Evolutionary conservation across 148 eudicot species (phyloP).

Genomic region (Rhododendron kiyosumense): DNA sequence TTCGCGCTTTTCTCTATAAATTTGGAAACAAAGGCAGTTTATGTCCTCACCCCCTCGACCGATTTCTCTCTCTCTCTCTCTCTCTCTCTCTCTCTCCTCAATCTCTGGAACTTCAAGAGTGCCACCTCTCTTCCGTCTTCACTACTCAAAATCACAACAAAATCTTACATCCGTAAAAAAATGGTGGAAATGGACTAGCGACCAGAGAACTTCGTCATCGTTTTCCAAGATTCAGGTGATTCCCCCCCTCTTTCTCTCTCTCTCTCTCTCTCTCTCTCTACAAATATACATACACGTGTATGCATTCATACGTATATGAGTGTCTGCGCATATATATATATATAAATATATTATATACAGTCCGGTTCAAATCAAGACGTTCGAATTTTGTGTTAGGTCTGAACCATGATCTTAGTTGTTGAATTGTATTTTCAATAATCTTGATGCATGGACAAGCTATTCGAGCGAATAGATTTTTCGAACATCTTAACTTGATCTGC

Average conservation of each 20-base stretch:
- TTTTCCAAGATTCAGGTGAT: slow-evolving; percentile 6
- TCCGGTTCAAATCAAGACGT: too few relatives aligned
- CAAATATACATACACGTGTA: not conserved
- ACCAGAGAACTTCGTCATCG: not conserved
- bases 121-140: not conserved
- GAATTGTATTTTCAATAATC: too few relatives aligned
- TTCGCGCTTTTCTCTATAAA: slow-evolving; percentile 17
- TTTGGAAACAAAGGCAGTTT: not conserved
- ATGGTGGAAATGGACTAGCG: not conserved
- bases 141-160: not conserved
- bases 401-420: too few relatives aligned
- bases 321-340: not conserved
- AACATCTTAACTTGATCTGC: too few relatives aligned
- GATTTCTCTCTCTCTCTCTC: slow-evolving; percentile 2
- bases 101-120: not conserved
- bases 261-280: not conserved
- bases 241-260: not conserved
- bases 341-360: too few relatives aligned
- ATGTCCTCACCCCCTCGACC: not conserved
- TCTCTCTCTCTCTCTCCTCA: not conserved
- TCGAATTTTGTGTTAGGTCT: too few relatives aligned
- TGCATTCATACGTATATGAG: not conserved
- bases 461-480: too few relatives aligned
- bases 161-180: not conserved
- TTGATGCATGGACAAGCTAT: too few relatives aligned